phyloP scores from a whole-genome alignment of 441 rosid genomes.

The Macaranga tanarius region DNA sequence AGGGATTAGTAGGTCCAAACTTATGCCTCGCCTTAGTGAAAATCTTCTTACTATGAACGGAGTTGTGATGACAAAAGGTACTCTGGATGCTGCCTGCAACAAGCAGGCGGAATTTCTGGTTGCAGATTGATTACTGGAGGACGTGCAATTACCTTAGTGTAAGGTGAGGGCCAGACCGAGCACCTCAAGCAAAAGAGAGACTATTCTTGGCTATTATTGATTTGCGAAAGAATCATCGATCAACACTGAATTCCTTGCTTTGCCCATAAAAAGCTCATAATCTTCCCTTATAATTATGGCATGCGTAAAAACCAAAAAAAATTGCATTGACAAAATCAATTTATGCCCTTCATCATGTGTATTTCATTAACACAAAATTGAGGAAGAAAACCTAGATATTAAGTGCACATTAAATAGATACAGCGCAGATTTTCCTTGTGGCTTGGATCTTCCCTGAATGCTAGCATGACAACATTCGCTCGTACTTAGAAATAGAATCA shows the following conservation, averaged over 20 bases:
- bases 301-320: not conserved
- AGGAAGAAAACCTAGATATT: not conserved
- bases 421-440: not conserved
- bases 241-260: not conserved
- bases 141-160: too few relatives aligned
- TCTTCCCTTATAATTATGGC: not conserved
- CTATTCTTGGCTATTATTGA: not conserved
- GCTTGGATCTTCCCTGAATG: too few relatives aligned
- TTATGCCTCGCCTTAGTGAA: too few relatives aligned
- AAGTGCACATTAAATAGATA: not conserved
- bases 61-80: not conserved
- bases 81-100: not conserved
- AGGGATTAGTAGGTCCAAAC: not conserved
- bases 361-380: not conserved
- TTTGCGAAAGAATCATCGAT: not conserved
- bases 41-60: too few relatives aligned
- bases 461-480: too few relatives aligned
- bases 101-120: too few relatives aligned
- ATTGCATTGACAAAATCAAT: not conserved
- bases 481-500: not conserved
- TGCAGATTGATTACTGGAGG: too few relatives aligned
- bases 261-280: not conserved
- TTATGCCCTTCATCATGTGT: too few relatives aligned
- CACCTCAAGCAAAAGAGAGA: not conserved
- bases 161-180: too few relatives aligned